phyloP scores from a whole-genome alignment of 768 basidiomycete genomes.

The Leccinum subgranulosum region DNA sequence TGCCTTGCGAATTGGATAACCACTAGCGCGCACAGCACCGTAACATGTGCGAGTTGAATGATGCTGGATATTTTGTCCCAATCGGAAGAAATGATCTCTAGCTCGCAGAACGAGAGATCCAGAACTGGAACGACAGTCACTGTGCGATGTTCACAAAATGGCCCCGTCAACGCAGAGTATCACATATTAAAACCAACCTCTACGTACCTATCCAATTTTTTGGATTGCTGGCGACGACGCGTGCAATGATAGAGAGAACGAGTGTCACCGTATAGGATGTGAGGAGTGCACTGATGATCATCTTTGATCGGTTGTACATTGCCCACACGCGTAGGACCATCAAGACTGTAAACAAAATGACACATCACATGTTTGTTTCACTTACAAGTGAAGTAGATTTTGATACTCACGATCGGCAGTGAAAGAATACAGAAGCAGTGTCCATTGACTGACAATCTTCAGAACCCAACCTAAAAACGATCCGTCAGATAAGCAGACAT shows the following conservation, averaged over 20 bases:
- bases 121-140: not conserved
- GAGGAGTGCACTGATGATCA: not conserved
- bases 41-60: not conserved
- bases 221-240: not conserved
- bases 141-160: not conserved
- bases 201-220: not conserved
- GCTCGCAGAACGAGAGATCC: not conserved
- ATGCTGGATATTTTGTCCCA: not conserved
- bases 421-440: not conserved
- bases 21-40: not conserved
- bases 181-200: not conserved
- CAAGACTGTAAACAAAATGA: not conserved
- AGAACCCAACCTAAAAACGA: not conserved
- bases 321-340: not conserved
- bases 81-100: not conserved
- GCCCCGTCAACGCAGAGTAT: not conserved
- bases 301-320: not conserved
- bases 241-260: not conserved
- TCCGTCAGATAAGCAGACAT: not conserved
- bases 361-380: too few species aligned
- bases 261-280: not conserved
- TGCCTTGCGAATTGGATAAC: not conserved
- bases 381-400: too few species aligned
- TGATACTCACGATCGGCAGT: not conserved
- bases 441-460: not conserved